Percentiles rank a stretch among this genome's conserved stretches.
Evolutionary conservation across 2,329 filamentous ascomycete genomes (phyloP).

Genomic region (Aspergillus ibericus): DNA sequence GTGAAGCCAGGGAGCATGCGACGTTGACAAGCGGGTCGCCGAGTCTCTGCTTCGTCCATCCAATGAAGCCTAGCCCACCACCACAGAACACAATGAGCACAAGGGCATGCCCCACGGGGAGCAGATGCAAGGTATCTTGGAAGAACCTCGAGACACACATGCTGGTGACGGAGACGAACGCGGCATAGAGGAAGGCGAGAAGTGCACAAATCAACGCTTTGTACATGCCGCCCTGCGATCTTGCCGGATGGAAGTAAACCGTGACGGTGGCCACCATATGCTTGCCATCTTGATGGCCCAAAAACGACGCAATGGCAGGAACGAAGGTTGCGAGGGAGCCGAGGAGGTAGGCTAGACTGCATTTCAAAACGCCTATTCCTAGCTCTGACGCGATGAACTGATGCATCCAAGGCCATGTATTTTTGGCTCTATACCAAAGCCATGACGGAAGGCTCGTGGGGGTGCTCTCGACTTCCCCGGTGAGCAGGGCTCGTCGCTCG

Average conservation of each 20-base stretch:
- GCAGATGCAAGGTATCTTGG: slow-evolving; percentile 63
- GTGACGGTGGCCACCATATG: slow-evolving; percentile 92
- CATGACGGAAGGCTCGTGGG: slow-evolving; percentile 17
- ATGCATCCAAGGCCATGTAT: slow-evolving; percentile 47
- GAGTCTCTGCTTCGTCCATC: slow-evolving; percentile 79
- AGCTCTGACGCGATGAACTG: slow-evolving; percentile 68
- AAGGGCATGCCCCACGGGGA: slow-evolving; percentile 72
- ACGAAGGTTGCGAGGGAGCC: slow-evolving; percentile 86
- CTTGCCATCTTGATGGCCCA: slow-evolving; percentile 86
- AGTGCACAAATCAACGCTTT: slow-evolving; percentile 77
- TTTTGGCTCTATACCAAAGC: slow-evolving; percentile 31
- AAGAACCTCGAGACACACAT: slow-evolving; percentile 88
- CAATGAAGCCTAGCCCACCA: slow-evolving; percentile 81
- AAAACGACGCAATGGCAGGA: slow-evolving; percentile 66
- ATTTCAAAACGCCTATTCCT: slow-evolving; percentile 82
- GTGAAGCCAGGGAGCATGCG: slow-evolving; percentile 78
- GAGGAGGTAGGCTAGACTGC: slow-evolving; percentile 82
- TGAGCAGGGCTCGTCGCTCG: slow-evolving; percentile 37
- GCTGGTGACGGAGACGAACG: slow-evolving; percentile 73
- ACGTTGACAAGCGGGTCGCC: slow-evolving; percentile 80
- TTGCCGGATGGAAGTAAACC: slow-evolving; percentile 90
- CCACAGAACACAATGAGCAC: slow-evolving; percentile 83
- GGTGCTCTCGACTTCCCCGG: slow-evolving; percentile 22
- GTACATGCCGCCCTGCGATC: slow-evolving; percentile 84
- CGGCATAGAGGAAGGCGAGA: slow-evolving; percentile 75